These are phyloP conservation scores for Bombardia bombarda DNA, from an alignment of 495 filamentous ascomycete species.

Conservation along the genomic window DNA sequence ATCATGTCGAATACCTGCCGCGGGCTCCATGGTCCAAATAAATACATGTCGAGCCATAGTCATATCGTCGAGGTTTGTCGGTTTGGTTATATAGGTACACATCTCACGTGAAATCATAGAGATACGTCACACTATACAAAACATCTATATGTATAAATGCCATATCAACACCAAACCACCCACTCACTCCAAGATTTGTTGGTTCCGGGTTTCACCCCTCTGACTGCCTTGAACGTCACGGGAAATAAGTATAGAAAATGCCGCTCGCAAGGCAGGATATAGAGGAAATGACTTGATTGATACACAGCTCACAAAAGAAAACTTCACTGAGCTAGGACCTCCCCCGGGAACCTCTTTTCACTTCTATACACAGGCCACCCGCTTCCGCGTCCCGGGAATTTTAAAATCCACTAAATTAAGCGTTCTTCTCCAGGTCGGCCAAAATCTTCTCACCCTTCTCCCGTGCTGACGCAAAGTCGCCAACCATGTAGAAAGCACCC, in stretches of 20 bases:
- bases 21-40: no score
- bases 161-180: no score
- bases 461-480: constrained; percentile 84
- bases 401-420: constrained; percentile 48
- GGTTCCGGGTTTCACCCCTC: no score
- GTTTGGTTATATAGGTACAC: no score
- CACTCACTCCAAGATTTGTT: no score
- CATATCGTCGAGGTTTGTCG: no score
- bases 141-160: no score
- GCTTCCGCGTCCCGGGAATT: constrained; percentile 18
- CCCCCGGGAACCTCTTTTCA: constrained; percentile 21
- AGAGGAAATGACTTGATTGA: constrained; percentile 32
- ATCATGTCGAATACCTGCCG: no score
- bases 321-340: constrained; percentile 29
- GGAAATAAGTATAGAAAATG: not conserved
- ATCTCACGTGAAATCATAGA: no score
- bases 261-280: constrained; percentile 5
- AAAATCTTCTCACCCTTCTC: constrained; percentile 99
- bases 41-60: no score
- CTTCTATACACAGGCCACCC: constrained; percentile 33
- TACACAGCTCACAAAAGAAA: constrained; percentile 36
- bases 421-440: constrained; percentile 75
- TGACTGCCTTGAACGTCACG: not conserved
- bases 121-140: no score
- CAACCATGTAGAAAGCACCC: constrained; percentile 98